Conservation (phyloP, 2,329 filamentous ascomycete species). For the Colletotrichum tamarilloi region DNA sequence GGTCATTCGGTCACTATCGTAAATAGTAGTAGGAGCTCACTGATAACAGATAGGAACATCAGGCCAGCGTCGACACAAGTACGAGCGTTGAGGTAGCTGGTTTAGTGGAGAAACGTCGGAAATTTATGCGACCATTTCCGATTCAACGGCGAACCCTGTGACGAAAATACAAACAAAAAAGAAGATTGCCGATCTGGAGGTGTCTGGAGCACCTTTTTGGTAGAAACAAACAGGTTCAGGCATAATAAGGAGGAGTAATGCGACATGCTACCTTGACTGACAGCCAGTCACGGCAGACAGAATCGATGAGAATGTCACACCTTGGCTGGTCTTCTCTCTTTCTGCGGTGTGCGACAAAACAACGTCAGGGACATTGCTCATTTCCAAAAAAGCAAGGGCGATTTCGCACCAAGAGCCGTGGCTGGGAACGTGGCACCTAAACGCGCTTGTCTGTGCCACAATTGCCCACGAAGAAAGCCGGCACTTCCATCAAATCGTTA, state of each 20-base stretch:
- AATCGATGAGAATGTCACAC: background rate
- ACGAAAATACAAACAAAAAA: constrained; percentile 1
- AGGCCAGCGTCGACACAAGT: constrained; percentile 4
- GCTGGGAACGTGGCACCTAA: constrained; percentile 13
- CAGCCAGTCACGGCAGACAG: background rate
- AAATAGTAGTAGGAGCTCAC: background rate
- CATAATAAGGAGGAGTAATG: background rate
- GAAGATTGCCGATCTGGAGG: background rate
- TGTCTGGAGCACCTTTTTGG: background rate
- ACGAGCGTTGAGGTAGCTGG: constrained; percentile 31
- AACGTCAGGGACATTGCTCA: constrained; percentile 21
- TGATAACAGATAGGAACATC: background rate
- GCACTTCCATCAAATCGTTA: constrained; percentile 24
- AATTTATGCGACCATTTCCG: constrained; percentile 17
- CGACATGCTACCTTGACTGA: background rate
- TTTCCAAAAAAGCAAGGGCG: constrained; percentile 8
- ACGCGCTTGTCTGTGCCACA: constrained; percentile 19
- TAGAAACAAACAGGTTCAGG: background rate
- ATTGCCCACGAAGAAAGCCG: constrained; percentile 5
- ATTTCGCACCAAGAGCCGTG: constrained; percentile 2
- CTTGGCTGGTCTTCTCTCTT: background rate
- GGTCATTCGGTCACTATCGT: constrained; percentile 3
- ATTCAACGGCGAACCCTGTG: background rate
- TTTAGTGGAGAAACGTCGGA: constrained; percentile 17
- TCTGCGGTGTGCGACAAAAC: background rate